Conservation (phyloP, 176 grass and related monocot genomes). For the Carex pumila region DNA sequence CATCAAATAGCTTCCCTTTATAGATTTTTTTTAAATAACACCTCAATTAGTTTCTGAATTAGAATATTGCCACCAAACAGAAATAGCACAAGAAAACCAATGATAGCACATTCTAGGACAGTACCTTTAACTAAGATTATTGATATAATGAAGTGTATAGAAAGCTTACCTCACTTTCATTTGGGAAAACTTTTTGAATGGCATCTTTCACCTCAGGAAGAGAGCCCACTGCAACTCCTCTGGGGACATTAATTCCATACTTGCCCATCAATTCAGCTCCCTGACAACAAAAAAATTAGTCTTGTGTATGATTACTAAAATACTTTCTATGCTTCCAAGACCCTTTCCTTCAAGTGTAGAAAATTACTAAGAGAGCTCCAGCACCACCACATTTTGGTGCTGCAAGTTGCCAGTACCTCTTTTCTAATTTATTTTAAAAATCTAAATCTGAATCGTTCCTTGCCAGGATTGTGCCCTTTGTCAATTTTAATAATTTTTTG, state of each 20-base stretch:
- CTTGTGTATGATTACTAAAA: neutral
- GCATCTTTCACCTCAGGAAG: conserved; percentile 55
- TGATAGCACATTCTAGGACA: neutral
- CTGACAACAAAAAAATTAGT: conserved; percentile 28
- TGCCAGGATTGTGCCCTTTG: neutral
- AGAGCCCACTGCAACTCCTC: conserved; percentile 53
- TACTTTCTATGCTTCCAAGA: neutral
- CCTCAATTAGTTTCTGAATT: neutral
- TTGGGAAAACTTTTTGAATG: conserved; percentile 64
- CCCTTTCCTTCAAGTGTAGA: neutral
- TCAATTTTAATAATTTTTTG: neutral
- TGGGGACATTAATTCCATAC: conserved; percentile 88
- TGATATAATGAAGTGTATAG: neutral
- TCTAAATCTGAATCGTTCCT: neutral
- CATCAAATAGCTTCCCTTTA: neutral
- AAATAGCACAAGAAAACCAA: neutral
- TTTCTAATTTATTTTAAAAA: neutral
- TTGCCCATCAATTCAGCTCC: conserved; percentile 97
- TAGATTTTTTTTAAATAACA: neutral
- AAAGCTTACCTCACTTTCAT: conserved; percentile 74
- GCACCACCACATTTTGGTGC: neutral
- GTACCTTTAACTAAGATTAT: neutral
- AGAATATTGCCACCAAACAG: neutral
- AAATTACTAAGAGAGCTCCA: neutral
- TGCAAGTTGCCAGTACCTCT: neutral